A percentile compares a stretch with the other conserved stretches of the same genome.
Evolutionary conservation across 129 eudicot genomes (phyloP).

Genomic region (Chrysanthemum seticuspe): DNA sequence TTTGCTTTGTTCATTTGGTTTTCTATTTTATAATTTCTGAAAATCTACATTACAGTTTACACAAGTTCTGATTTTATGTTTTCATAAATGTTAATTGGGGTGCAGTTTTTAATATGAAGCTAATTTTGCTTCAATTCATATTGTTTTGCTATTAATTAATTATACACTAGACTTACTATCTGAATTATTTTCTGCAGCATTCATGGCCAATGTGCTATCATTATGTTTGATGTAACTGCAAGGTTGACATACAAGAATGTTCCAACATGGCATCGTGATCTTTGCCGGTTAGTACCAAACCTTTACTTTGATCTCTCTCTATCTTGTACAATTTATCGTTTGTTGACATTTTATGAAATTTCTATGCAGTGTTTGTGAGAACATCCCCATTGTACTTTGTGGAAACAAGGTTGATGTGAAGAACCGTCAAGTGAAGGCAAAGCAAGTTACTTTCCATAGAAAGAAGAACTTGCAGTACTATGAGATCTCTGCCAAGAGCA

Average conservation of each 20-base stretch:
- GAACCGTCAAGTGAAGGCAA: conserved; percentile 66
- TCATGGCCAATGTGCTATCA: conserved; percentile 58
- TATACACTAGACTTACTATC: neutral
- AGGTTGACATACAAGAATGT: conserved; percentile 56
- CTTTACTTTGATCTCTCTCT: neutral
- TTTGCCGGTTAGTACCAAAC: conserved; percentile 40
- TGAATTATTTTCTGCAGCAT: conserved; percentile 32
- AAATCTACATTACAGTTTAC: neutral
- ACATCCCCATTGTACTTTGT: conserved; percentile 53
- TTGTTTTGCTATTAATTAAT: neutral
- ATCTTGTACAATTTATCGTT: neutral
- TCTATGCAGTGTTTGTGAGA: conserved; percentile 49
- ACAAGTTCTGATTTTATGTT: neutral
- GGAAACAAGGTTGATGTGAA: conserved; percentile 72
- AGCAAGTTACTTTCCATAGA: conserved; percentile 67
- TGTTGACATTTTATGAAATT: neutral
- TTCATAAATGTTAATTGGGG: neutral
- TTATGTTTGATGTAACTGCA: conserved; percentile 66
- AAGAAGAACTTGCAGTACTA: conserved; percentile 66
- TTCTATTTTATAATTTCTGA: neutral
- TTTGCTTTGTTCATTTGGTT: neutral
- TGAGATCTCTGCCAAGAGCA: conserved; percentile 68
- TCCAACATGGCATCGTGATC: conserved; percentile 58
- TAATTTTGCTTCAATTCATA: neutral
- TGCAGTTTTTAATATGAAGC: neutral